Percentiles rank a stretch among this genome's conserved stretches.
These are phyloP conservation scores for Calvatia gigantea DNA, from an alignment of 768 basidiomycete species.

Conservation along the genomic window DNA sequence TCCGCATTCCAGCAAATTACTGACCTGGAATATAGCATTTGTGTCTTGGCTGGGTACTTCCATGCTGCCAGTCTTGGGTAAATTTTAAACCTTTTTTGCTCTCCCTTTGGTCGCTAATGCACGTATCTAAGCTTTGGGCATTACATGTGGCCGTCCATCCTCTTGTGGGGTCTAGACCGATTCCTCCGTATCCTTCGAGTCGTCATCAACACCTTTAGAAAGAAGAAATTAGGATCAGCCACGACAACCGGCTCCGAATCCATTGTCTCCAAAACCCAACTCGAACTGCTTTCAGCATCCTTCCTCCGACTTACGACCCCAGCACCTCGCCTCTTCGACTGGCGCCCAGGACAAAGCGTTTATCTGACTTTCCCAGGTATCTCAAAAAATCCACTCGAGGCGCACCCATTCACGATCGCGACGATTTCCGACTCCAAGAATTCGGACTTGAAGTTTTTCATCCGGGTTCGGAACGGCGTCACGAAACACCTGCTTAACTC, in stretches of 20 bases:
- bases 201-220: conserved; percentile 38
- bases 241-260: not conserved
- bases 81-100: not conserved
- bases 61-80: conserved; percentile 32
- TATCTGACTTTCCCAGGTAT: conserved; percentile 49
- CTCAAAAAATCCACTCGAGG: conserved; percentile 42
- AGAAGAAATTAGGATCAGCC: conserved; percentile 25
- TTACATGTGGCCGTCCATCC: conserved; percentile 45
- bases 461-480: conserved; percentile 58
- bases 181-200: conserved; percentile 44
- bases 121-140: conserved; percentile 23
- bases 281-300: conserved; percentile 39
- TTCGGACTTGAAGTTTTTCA: conserved; percentile 46
- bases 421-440: conserved; percentile 27
- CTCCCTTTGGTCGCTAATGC: not conserved
- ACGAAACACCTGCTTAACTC: conserved; percentile 43
- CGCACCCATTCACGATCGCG: conserved; percentile 63
- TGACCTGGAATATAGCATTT: conserved; percentile 22
- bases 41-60: conserved; percentile 37
- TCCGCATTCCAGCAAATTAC: not conserved
- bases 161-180: conserved; percentile 56
- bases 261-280: conserved; percentile 20
- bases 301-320: conserved; percentile 45
- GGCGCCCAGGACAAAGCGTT: conserved; percentile 53
- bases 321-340: conserved; percentile 35